phyloP scores from a whole-genome alignment of 352 stramenopile genomes.

The Phytophthora pseudosyringae region DNA sequence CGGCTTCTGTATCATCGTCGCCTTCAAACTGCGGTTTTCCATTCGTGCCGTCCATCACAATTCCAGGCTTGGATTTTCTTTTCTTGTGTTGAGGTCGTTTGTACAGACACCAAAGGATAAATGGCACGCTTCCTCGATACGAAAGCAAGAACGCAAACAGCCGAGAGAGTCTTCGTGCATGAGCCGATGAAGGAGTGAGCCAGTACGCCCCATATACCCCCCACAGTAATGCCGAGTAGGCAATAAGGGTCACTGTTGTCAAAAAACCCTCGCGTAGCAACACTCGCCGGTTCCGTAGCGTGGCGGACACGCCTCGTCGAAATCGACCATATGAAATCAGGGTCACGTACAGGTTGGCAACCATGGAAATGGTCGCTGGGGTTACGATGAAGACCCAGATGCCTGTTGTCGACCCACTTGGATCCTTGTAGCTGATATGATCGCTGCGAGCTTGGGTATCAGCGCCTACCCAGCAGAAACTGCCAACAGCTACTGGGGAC shows the following conservation, averaged over 20 bases:
- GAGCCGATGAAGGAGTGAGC: slow-evolving; percentile 39
- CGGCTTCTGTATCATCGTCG: slow-evolving; percentile 26
- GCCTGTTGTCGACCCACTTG: slow-evolving; percentile 38
- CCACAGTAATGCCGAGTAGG: slow-evolving; percentile 75
- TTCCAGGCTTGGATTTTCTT: slow-evolving; percentile 24
- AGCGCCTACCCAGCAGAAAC: slow-evolving; percentile 80
- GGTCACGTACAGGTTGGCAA: slow-evolving; percentile 72
- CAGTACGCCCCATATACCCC: slow-evolving; percentile 72
- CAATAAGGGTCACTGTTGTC: slow-evolving; percentile 70
- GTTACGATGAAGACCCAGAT: slow-evolving; percentile 80
- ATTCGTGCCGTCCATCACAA: slow-evolving; percentile 29
- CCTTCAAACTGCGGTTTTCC: slow-evolving; percentile 17
- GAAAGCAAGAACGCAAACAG: slow-evolving; percentile 77
- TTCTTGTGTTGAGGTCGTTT: slow-evolving; percentile 39
- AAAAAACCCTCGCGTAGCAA: slow-evolving; percentile 77
- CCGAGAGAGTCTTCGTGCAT: slow-evolving; percentile 51
- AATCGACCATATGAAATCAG: slow-evolving; percentile 69
- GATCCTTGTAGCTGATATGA: slow-evolving; percentile 36
- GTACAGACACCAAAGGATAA: slow-evolving; percentile 81
- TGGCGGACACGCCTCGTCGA: slow-evolving; percentile 62
- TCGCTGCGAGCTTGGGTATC: slow-evolving; percentile 37
- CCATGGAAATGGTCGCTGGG: slow-evolving; percentile 56
- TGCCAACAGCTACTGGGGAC: slow-evolving; percentile 61
- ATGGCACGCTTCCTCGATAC: slow-evolving; percentile 71
- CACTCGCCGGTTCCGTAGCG: slow-evolving; percentile 57